phyloP scores from a whole-genome alignment of 2,329 filamentous ascomycete genomes.

The Phoma sp. region DNA sequence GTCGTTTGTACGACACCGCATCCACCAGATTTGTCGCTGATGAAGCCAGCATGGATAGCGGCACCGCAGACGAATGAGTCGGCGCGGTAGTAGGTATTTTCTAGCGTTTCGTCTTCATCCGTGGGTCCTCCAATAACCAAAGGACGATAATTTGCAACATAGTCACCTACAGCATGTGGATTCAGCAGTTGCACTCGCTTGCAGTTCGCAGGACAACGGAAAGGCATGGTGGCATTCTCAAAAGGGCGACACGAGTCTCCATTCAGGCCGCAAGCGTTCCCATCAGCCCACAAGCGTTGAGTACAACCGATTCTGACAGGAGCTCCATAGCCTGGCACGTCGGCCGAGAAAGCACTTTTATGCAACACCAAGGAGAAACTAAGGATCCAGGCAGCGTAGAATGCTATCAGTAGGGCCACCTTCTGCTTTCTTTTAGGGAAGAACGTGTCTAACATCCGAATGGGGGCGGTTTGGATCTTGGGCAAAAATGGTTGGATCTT shows the following conservation, averaged over 20 bases:
- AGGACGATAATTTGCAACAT: conserved; percentile 63
- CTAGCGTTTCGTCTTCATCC: conserved; percentile 46
- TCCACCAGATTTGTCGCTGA: conserved; percentile 73
- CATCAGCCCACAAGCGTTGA: conserved; percentile 69
- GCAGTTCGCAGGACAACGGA: conserved; percentile 77
- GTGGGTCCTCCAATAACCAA: conserved; percentile 62
- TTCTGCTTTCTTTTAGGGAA: conserved; percentile 66
- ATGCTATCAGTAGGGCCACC: conserved; percentile 63
- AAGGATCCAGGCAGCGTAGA: conserved; percentile 71
- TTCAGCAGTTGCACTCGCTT: conserved; percentile 69
- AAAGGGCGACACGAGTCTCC: conserved; percentile 79
- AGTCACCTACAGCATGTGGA: conserved; percentile 74
- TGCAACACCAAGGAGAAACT: conserved; percentile 73
- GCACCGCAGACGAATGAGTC: conserved; percentile 88
- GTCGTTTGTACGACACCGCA: conserved; percentile 81
- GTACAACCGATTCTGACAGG: conserved; percentile 71
- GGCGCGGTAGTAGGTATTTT: conserved; percentile 74
- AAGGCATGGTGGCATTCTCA: conserved; percentile 70
- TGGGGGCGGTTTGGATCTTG: conserved; percentile 68
- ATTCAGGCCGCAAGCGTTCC: conserved; percentile 75
- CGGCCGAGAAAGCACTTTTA: conserved; percentile 63
- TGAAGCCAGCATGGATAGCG: conserved; percentile 82
- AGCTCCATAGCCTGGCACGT: conserved; percentile 71
- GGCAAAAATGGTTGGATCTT: conserved; percentile 65
- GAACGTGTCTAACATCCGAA: conserved; percentile 66